Conservation (phyloP, 2,329 filamentous ascomycete species). For the Tolypocladium sp. region DNA sequence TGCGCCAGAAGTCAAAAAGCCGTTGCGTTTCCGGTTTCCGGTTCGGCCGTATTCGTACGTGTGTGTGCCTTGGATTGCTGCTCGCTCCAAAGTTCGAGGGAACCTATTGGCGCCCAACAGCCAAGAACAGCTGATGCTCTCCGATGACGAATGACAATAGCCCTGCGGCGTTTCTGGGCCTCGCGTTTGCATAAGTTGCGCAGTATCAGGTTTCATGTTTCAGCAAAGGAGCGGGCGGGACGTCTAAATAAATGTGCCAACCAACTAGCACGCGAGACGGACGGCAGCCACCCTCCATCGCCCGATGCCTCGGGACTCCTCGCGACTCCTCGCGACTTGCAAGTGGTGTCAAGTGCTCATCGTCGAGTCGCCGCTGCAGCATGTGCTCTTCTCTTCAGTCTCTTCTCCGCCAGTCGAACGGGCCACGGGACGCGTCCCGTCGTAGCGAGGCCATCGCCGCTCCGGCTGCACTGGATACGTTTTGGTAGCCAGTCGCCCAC, state of each 20-base stretch:
- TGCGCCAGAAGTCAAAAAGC: no score
- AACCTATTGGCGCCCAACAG: no score
- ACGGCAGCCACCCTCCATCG: not conserved
- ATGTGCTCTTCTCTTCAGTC: not conserved
- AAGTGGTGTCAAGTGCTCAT: not conserved
- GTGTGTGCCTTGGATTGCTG: no score
- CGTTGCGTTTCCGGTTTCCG: no score
- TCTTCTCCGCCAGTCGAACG: not conserved
- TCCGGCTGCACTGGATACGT: not conserved
- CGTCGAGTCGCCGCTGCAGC: not conserved
- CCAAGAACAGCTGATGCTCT: not conserved
- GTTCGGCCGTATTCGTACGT: no score
- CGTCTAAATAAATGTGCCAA: not conserved
- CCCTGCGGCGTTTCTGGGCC: not conserved
- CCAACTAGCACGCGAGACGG: not conserved
- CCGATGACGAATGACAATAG: no score
- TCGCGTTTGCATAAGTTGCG: not conserved
- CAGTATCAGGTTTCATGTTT: not conserved
- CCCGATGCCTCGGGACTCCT: not conserved
- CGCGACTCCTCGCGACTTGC: not conserved
- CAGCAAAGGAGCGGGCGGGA: not conserved
- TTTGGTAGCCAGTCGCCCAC: not conserved
- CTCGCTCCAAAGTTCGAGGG: no score
- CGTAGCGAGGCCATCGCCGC: not conserved
- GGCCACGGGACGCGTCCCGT: not conserved